Evolutionary conservation across 352 stramenopile species (phyloP).

Genomic region (Globisporangium alternatum): DNA sequence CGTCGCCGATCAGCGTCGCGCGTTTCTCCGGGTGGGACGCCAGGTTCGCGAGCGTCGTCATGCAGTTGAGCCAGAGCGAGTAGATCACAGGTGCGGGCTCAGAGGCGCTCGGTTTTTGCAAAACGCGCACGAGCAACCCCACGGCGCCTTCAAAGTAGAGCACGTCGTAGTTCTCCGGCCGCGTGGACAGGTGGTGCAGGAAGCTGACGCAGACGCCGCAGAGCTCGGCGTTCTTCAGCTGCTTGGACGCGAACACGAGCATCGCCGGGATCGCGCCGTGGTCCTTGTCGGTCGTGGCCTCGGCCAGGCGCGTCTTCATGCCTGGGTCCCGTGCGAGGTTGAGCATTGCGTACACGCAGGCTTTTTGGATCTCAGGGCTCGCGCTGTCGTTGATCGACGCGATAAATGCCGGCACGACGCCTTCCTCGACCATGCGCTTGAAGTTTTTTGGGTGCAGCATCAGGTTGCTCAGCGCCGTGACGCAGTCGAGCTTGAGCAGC

Average conservation of each 20-base stretch:
- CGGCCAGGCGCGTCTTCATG: constrained; percentile 70
- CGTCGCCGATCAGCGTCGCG: constrained; percentile 48
- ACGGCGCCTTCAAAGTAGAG: constrained; percentile 67
- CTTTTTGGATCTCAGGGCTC: constrained; percentile 69
- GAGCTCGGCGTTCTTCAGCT: constrained; percentile 54
- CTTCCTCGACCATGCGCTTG: constrained; percentile 66
- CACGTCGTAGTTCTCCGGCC: constrained; percentile 53
- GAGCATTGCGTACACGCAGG: constrained; percentile 78
- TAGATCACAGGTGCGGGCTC: constrained; percentile 47
- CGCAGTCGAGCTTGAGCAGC: constrained; percentile 75
- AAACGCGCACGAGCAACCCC: constrained; percentile 48
- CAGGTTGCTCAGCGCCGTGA: constrained; percentile 77
- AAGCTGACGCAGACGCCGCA: constrained; percentile 68
- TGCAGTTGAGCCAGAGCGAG: constrained; percentile 43
- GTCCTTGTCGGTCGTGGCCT: constrained; percentile 32
- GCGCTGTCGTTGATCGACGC: constrained; percentile 45
- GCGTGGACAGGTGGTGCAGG: constrained; percentile 68
- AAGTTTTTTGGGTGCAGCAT: constrained; percentile 84
- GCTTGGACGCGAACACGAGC: constrained; percentile 59
- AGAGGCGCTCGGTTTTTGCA: constrained; percentile 40
- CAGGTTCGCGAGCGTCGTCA: constrained; percentile 59
- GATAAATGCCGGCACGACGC: constrained; percentile 68
- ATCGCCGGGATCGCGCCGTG: constrained; percentile 64
- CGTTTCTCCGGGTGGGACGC: constrained; percentile 38
- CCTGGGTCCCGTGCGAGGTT: constrained; percentile 60